These are phyloP conservation scores for Chrysanthemum seticuspe DNA, from an alignment of 129 eudicot species.

Conservation along the genomic window DNA sequence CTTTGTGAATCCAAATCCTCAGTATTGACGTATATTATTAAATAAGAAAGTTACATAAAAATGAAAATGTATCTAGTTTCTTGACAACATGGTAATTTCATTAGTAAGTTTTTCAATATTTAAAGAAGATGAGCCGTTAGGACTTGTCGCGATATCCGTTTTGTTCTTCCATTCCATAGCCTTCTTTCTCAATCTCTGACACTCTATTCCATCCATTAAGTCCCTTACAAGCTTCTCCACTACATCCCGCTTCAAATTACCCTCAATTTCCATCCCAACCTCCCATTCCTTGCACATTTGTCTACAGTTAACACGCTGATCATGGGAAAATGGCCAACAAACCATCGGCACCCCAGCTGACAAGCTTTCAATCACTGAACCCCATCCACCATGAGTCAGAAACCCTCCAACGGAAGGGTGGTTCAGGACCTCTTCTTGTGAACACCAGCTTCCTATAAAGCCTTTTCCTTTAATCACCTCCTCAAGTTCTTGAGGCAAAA, in stretches of 20 bases:
- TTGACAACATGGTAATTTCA: too few relatives aligned
- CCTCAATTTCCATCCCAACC: conserved; percentile 23
- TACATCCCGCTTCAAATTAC: conserved; percentile 21
- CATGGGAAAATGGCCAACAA: conserved; percentile 25
- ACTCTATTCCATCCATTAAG: conserved; percentile 26
- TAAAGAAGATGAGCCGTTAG: conserved; percentile 21
- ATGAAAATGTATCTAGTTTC: too few relatives aligned
- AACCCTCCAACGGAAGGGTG: conserved; percentile 32
- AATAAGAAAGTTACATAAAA: too few relatives aligned
- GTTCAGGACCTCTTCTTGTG: conserved; percentile 32
- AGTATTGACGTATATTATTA: too few relatives aligned
- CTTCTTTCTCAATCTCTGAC: conserved; percentile 23
- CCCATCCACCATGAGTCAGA: conserved; percentile 37
- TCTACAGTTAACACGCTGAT: conserved; percentile 20
- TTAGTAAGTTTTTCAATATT: not conserved
- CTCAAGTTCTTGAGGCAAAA: conserved; percentile 24
- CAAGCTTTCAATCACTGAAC: conserved; percentile 30
- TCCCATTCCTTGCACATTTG: conserved; percentile 26
- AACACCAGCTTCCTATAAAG: conserved; percentile 29
- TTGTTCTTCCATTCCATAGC: conserved; percentile 21
- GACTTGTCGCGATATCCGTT: conserved; percentile 18
- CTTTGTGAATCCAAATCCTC: too few relatives aligned
- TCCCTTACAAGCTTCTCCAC: conserved; percentile 33
- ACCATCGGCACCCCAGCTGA: conserved; percentile 34
- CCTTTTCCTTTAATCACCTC: conserved; percentile 15